Conservation (phyloP, 148 eudicot genomes). For the Rheum nobile region DNA sequence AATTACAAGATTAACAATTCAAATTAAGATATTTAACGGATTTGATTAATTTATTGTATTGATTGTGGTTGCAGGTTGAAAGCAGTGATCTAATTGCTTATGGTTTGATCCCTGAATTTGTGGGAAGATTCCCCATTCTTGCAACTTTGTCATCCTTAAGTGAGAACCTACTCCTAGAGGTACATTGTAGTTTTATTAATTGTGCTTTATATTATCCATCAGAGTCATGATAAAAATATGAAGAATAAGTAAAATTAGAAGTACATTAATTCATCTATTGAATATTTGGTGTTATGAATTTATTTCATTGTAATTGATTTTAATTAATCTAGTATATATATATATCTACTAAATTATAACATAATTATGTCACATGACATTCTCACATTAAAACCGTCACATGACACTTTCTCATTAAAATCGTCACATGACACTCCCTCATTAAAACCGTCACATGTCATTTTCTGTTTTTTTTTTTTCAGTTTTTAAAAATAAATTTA, state of each 20-base stretch:
- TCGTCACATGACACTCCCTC: too few species aligned
- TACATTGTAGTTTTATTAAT: too few species aligned
- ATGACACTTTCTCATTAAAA: too few species aligned
- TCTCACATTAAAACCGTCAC: too few species aligned
- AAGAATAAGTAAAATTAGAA: not conserved
- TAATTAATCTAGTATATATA: too few species aligned
- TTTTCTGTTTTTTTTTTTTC: too few species aligned
- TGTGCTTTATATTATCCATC: too few species aligned
- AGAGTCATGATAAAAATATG: not conserved
- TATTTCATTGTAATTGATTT: too few species aligned
- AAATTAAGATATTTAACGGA: not conserved
- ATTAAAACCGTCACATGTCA: too few species aligned
- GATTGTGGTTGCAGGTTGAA: slow-evolving; percentile 32
- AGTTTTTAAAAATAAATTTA: too few species aligned
- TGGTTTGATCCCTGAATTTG: slow-evolving; percentile 65
- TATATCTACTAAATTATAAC: too few species aligned
- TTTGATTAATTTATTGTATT: not conserved
- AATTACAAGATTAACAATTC: not conserved
- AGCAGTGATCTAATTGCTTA: slow-evolving; percentile 56
- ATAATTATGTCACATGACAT: too few species aligned
- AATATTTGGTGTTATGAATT: not conserved
- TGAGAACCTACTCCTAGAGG: slow-evolving; percentile 62
- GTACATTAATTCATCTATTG: not conserved
- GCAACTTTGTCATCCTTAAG: slow-evolving; percentile 44
- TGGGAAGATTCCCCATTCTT: slow-evolving; percentile 50